These are phyloP conservation scores for Coemansia sp. DNA, from an alignment of 192 early-diverging fungal genomes.

Conservation along the genomic window DNA sequence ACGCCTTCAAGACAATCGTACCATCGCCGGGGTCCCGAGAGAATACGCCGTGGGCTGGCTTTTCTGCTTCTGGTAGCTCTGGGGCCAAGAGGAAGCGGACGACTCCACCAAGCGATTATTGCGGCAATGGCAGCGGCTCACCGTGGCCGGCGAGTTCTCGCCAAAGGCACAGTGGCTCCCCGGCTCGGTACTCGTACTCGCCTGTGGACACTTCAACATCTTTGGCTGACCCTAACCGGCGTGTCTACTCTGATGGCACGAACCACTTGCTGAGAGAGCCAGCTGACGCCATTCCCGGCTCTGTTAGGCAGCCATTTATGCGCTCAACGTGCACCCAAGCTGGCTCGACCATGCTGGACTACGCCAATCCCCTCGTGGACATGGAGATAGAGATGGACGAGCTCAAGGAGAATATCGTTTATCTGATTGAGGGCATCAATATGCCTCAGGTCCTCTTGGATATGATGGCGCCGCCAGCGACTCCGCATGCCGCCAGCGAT, in stretches of 20 bases:
- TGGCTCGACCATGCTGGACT: not conserved
- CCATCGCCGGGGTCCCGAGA: not conserved
- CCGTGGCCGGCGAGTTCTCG: not conserved
- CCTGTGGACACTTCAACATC: not conserved
- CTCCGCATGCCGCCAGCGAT: not conserved
- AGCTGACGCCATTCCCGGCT: not conserved
- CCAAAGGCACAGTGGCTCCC: not conserved
- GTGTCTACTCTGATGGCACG: not conserved
- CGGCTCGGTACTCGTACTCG: not conserved
- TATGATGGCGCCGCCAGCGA: conserved; percentile 14
- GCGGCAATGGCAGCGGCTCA: not conserved
- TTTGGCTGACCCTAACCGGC: not conserved
- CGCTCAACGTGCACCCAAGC: not conserved
- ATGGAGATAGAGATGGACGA: conserved; percentile 17
- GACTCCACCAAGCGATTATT: not conserved
- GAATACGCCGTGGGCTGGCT: not conserved
- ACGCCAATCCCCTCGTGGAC: not conserved
- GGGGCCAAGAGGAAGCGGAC: not conserved
- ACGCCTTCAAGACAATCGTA: not conserved
- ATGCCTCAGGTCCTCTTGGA: conserved; percentile 31
- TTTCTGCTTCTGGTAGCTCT: not conserved
- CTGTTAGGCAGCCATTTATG: not conserved
- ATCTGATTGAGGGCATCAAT: conserved; percentile 32
- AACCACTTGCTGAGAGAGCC: not conserved
- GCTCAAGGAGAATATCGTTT: conserved; percentile 36